These are phyloP conservation scores for Aspergillus taichungensis DNA, from an alignment of 495 filamentous ascomycete genomes.

Conservation along the genomic window DNA sequence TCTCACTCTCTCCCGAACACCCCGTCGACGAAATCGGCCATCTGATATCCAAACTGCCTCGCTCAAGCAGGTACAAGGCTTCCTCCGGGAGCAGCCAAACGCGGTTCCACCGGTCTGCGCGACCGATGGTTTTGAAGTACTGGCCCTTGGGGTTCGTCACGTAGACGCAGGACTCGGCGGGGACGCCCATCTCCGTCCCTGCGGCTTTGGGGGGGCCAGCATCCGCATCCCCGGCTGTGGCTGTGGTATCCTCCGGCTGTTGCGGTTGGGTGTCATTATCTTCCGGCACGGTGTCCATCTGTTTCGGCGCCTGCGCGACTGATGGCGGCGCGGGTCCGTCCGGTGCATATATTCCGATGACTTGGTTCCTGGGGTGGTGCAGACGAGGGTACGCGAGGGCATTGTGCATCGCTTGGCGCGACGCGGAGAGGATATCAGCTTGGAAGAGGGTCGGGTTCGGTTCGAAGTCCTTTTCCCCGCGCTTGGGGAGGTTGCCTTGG, in stretches of 20 bases:
- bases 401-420: slow-evolving; percentile 83
- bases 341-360: slow-evolving; percentile 46
- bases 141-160: slow-evolving; percentile 39
- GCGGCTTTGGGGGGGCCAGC: slow-evolving; percentile 13
- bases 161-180: slow-evolving; percentile 32
- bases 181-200: slow-evolving; percentile 16
- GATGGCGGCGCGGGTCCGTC: slow-evolving; percentile 25
- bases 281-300: slow-evolving; percentile 6
- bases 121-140: slow-evolving; percentile 51
- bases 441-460: slow-evolving; percentile 79
- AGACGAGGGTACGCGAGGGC: slow-evolving; percentile 65
- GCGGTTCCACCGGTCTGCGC: slow-evolving; percentile 44
- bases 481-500: slow-evolving; percentile 51
- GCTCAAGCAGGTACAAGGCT: slow-evolving; percentile 77
- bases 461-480: slow-evolving; percentile 96
- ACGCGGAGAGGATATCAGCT: slow-evolving; percentile 62
- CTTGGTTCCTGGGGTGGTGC: slow-evolving; percentile 46
- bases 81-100: slow-evolving; percentile 90
- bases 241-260: slow-evolving; percentile 10
- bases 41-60: slow-evolving; percentile 76
- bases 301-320: background rate
- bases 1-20: slow-evolving; percentile 18
- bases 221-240: slow-evolving; percentile 15
- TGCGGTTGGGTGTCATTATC: slow-evolving; percentile 5
- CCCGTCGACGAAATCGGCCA: slow-evolving; percentile 50